Conservation (phyloP, 768 basidiomycete genomes). For the Gyrodon lividus region DNA sequence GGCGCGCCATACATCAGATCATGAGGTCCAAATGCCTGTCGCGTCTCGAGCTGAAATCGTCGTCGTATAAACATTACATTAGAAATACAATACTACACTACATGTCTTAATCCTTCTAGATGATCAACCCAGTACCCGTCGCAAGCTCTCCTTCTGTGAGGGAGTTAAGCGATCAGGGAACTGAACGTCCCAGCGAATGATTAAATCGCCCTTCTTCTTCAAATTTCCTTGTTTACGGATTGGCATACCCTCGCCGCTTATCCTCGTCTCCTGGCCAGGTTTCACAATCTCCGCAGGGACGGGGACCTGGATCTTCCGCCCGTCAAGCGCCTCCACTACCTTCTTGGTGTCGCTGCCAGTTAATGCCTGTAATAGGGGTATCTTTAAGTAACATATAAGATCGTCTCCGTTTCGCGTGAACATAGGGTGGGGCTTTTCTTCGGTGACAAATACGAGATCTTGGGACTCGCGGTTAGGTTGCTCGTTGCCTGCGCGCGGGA, state of each 20-base stretch:
- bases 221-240: conserved; percentile 73
- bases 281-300: conserved; percentile 69
- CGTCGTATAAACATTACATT: background rate
- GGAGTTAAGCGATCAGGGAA: conserved; percentile 79
- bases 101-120: background rate
- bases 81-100: conserved; percentile 5
- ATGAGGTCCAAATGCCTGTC: no score
- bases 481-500: conserved; percentile 86
- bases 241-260: conserved; percentile 88
- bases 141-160: conserved; percentile 77
- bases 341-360: conserved; percentile 54
- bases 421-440: conserved; percentile 83
- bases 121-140: conserved; percentile 55
- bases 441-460: conserved; percentile 95
- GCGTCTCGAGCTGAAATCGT: no score
- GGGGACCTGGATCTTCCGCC: conserved; percentile 67
- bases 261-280: conserved; percentile 68
- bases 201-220: conserved; percentile 78
- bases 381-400: conserved; percentile 54
- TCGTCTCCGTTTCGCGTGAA: conserved; percentile 85
- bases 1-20: background rate
- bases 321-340: conserved; percentile 74
- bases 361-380: conserved; percentile 85
- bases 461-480: conserved; percentile 64
- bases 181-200: conserved; percentile 78